Percentiles rank a stretch among this genome's conserved stretches.
Conservation (phyloP, 257 asterid genomes). For the Rhazya stricta region DNA sequence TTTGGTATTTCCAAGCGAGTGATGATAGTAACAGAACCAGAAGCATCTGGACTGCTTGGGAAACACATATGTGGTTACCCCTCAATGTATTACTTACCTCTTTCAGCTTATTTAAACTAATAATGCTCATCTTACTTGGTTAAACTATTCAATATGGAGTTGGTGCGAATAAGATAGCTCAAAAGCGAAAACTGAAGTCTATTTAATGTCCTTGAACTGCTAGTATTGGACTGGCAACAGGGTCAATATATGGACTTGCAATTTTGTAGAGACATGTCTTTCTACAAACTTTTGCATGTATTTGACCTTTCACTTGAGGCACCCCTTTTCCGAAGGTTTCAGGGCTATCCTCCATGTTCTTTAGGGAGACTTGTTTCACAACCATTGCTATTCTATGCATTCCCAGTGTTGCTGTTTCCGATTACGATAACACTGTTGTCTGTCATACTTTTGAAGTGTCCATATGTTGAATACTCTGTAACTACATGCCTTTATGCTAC, state of each 20-base stretch:
- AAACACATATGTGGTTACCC: background rate
- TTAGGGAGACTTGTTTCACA: background rate
- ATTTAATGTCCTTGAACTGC: background rate
- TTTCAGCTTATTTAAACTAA: background rate
- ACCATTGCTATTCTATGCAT: background rate
- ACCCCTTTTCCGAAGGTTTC: background rate
- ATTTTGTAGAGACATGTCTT: background rate
- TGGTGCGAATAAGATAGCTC: background rate
- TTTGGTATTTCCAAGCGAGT: background rate
- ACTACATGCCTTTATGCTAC: background rate
- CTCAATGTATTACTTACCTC: background rate
- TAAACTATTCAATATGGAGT: background rate
- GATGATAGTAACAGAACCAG: background rate
- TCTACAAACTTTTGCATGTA: background rate
- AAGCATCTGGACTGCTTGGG: background rate
- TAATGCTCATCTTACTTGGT: background rate
- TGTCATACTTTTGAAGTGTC: background rate
- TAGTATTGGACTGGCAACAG: background rate
- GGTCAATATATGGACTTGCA: background rate
- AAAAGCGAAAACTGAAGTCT: background rate
- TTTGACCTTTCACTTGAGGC: background rate
- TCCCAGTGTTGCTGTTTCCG: background rate
- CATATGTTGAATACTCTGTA: background rate
- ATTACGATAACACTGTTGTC: background rate
- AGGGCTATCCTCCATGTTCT: background rate